Percentiles rank a stretch among this genome's conserved stretches.
These are phyloP conservation scores for Cystobasidiaceae sp. DNA, from an alignment of 1,284 basidiomycete genomes.

Conservation along the genomic window DNA sequence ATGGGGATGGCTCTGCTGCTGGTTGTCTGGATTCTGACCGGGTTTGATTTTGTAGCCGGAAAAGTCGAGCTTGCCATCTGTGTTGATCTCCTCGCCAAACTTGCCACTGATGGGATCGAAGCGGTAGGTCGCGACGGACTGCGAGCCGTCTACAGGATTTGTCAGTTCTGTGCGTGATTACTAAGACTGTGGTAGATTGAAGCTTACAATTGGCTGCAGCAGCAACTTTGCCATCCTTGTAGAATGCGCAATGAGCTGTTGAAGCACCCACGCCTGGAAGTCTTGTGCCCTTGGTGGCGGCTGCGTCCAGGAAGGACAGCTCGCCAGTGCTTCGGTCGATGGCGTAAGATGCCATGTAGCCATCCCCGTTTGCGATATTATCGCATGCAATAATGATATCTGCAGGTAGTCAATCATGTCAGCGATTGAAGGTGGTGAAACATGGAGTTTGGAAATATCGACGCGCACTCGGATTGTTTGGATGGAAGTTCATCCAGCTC, in stretches of 20 bases:
- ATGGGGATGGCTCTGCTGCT: not conserved
- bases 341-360: not conserved
- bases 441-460: not conserved
- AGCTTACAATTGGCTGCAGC: constrained; percentile 2
- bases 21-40: not conserved
- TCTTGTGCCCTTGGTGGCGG: not conserved
- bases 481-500: not conserved
- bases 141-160: not conserved
- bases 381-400: not conserved
- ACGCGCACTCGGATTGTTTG: not conserved
- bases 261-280: not conserved
- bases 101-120: not conserved
- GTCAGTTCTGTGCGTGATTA: no score
- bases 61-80: not conserved
- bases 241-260: not conserved
- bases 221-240: not conserved
- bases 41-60: not conserved
- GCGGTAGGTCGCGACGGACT: not conserved
- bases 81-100: constrained; percentile 1
- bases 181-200: not conserved
- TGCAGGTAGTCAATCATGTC: not conserved
- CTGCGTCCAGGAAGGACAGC: not conserved
- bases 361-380: not conserved
- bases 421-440: not conserved
- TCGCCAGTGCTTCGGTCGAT: not conserved